These are phyloP conservation scores for Forsythia viridissima DNA, from an alignment of 257 asterid species.

Conservation along the genomic window DNA sequence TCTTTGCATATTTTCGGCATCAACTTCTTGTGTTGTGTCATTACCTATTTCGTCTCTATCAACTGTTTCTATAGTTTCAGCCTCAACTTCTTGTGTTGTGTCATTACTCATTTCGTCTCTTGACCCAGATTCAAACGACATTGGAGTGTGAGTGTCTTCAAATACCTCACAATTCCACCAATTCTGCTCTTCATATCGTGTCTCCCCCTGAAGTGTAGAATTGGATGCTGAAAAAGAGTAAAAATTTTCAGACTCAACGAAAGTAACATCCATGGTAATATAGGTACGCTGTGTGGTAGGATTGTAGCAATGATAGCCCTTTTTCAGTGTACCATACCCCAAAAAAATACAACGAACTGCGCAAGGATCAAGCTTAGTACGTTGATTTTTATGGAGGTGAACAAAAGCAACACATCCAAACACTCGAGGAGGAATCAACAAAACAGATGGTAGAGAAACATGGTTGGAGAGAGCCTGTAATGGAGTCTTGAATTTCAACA, in stretches of 20 bases:
- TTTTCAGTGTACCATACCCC: background rate
- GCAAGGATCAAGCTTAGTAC: background rate
- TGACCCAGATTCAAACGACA: background rate
- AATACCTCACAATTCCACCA: background rate
- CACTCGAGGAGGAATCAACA: background rate
- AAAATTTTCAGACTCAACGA: background rate
- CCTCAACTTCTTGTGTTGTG: no score
- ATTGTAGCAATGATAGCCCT: background rate
- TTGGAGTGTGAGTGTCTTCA: no score
- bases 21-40: background rate
- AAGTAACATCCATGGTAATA: conserved; percentile 1
- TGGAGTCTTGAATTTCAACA: background rate
- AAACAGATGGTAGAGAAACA: background rate
- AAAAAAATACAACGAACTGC: background rate
- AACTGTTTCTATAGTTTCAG: no score
- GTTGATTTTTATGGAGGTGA: conserved; percentile 6
- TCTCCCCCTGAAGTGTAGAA: conserved; percentile 15
- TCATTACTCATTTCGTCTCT: background rate
- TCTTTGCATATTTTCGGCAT: no score
- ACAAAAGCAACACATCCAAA: conserved; percentile 12
- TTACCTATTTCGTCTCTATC: no score
- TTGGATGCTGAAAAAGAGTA: background rate
- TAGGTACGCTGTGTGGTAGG: background rate
- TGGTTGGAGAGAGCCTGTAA: background rate
- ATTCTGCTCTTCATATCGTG: background rate